Conservation (phyloP, 352 stramenopile species). For the Phytophthora aleatoria region DNA sequence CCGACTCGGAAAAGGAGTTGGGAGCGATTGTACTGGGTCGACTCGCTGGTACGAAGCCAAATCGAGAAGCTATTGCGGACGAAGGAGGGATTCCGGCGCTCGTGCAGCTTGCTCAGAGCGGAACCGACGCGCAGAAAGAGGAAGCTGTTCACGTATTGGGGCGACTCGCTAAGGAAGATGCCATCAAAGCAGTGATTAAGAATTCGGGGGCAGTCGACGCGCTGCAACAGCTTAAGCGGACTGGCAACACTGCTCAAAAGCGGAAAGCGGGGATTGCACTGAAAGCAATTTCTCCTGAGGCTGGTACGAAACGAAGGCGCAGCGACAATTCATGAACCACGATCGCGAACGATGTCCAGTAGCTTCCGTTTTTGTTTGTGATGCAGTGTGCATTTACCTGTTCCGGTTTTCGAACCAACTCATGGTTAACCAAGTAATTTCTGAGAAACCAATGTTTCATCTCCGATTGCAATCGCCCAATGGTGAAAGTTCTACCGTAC, state of each 20-base stretch:
- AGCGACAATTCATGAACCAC: neutral
- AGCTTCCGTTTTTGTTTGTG: no score
- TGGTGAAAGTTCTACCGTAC: no score
- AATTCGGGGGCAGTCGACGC: neutral
- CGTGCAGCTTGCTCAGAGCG: neutral
- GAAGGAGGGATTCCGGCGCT: neutral
- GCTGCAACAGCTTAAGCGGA: slow-evolving; percentile 3
- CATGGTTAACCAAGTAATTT: no score
- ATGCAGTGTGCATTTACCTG: no score
- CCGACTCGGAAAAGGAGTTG: neutral
- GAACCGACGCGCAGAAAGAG: neutral
- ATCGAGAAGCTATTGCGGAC: neutral
- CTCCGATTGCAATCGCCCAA: no score
- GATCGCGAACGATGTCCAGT: no score
- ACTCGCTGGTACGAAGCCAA: neutral
- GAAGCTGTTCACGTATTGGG: neutral
- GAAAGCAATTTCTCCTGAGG: neutral
- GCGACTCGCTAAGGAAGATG: neutral
- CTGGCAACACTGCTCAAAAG: slow-evolving; percentile 1
- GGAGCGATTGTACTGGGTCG: neutral
- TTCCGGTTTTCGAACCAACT: no score
- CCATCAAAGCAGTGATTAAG: neutral
- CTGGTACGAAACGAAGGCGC: neutral
- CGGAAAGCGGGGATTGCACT: neutral
- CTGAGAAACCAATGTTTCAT: no score